Evolutionary conservation across 352 stramenopile species (phyloP), one percentile per base, ranked within the genome.

Genomic region (Phytophthora quininea): DNA sequence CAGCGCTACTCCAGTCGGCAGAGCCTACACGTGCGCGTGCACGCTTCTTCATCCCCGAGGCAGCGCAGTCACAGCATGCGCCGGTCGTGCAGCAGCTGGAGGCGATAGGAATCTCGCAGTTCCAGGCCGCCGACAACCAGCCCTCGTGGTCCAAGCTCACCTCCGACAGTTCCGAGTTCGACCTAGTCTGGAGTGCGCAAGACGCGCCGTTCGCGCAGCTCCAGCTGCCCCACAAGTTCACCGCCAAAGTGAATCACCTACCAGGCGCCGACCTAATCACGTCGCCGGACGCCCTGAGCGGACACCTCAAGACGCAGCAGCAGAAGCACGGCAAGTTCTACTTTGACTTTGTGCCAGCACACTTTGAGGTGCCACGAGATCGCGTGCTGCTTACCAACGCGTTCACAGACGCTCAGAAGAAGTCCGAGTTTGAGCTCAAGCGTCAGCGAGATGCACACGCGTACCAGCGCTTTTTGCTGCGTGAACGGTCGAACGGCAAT

Each of bases 231-330:
- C 51, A 73, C 37, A 47, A 71, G 47, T 89, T 88, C 57, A 24
- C 47, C 1, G 50, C 75, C 53, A 92, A 89, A 57, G 56, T 96
- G 63, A 96, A 95, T 67, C 84, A 81, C 58, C 46, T 96, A 8
- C 88, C 86, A 11, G 88, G 86, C 7, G 73, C 79, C 1, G 71
- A 79, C 31, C 61, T 68, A 19, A 69, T 95, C 57, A 82, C 75
- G 19, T 79, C 76, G 10, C 50, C 33, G 32, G 76, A 88, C 45
- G 57, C 55, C n/a, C 73, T 94, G 14, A 56, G 67, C 40, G 62
- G 78, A 29, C 82, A 93, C 59, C 63, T 92, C 29, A 29, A 59
- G 32, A 52, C 61, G 53, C 76, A 71, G 56, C 74, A 91, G 66
- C 64, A 76, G 56, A 75, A 73, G 33, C 76, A 90, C 30, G 71